A percentile compares a stretch with the other conserved stretches of the same genome.
These are phyloP conservation scores for Fomitopsis palustris DNA, from an alignment of 1,284 basidiomycete species.

Conservation along the genomic window DNA sequence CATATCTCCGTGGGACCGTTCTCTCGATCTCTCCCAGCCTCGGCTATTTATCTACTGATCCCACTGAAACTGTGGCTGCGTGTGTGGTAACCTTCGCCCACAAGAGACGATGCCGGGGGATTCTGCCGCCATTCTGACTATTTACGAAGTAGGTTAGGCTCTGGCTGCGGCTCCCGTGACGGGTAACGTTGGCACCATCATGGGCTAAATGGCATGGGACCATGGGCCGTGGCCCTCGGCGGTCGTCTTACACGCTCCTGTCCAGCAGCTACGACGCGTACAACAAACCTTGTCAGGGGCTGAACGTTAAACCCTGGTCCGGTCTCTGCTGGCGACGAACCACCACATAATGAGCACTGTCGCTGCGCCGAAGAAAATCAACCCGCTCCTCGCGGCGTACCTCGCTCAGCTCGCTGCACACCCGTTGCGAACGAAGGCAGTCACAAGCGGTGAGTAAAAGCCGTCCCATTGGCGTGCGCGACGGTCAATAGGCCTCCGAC, in stretches of 20 bases:
- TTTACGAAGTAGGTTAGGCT: background rate
- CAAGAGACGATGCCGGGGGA: background rate
- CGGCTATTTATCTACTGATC: background rate
- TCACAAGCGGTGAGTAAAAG: constrained; percentile 59
- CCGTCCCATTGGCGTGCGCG: background rate
- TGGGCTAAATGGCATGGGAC: background rate
- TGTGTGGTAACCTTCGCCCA: background rate
- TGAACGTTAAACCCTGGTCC: background rate
- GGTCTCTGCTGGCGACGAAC: background rate
- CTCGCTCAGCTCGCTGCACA: constrained; percentile 57
- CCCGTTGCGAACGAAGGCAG: constrained; percentile 72
- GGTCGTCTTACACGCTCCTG: background rate
- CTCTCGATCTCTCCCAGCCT: background rate
- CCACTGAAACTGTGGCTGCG: background rate
- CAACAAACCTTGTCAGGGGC: background rate
- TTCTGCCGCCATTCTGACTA: background rate
- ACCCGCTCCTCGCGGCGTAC: constrained; percentile 63
- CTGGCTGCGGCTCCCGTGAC: background rate
- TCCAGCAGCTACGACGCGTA: background rate
- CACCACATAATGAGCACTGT: constrained; percentile 30
- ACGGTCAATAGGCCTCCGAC: background rate
- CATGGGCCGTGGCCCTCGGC: background rate
- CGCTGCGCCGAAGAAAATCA: constrained; percentile 30
- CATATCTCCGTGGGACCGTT: background rate
- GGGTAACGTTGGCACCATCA: background rate